These are phyloP conservation scores for Candida succiphila DNA, from an alignment of 805 yeast species.

Conservation along the genomic window DNA sequence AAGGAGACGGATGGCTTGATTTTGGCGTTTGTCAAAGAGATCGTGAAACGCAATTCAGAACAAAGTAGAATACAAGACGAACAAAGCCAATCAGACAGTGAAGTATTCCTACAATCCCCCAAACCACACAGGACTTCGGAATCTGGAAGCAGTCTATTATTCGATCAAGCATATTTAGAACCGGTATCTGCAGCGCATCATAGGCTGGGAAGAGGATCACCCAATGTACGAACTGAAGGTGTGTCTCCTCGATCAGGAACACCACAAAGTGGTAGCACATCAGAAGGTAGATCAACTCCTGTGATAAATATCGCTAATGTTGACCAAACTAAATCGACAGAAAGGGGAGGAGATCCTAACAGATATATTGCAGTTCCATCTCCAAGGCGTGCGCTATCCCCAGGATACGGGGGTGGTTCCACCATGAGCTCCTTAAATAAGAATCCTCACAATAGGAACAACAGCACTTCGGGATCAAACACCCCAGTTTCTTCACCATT, in stretches of 20 bases:
- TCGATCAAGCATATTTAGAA: slow-evolving; percentile 15
- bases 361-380: slow-evolving; percentile 29
- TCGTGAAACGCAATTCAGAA: slow-evolving; percentile 44
- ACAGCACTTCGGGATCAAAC: slow-evolving; percentile 15
- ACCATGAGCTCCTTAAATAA: slow-evolving; percentile 57
- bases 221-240: slow-evolving; percentile 4
- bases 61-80: slow-evolving; percentile 14
- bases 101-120: slow-evolving; percentile 9
- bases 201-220: background rate
- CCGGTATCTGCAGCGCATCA: background rate
- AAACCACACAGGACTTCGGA: slow-evolving; percentile 6
- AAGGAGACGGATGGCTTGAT: slow-evolving; percentile 70
- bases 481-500: slow-evolving; percentile 54
- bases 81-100: slow-evolving; percentile 14
- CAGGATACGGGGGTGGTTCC: slow-evolving; percentile 37
- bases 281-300: slow-evolving; percentile 17
- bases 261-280: slow-evolving; percentile 11
- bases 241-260: slow-evolving; percentile 15
- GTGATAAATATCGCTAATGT: slow-evolving; percentile 12
- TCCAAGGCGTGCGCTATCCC: slow-evolving; percentile 50
- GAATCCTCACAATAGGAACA: slow-evolving; percentile 23
- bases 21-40: slow-evolving; percentile 48
- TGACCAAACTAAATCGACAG: slow-evolving; percentile 1
- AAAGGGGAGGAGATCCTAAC: no score
- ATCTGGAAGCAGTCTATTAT: slow-evolving; percentile 6